These are phyloP conservation scores for Pinus albicaulis DNA, from an alignment of 75 land plant species.

Conservation along the genomic window DNA sequence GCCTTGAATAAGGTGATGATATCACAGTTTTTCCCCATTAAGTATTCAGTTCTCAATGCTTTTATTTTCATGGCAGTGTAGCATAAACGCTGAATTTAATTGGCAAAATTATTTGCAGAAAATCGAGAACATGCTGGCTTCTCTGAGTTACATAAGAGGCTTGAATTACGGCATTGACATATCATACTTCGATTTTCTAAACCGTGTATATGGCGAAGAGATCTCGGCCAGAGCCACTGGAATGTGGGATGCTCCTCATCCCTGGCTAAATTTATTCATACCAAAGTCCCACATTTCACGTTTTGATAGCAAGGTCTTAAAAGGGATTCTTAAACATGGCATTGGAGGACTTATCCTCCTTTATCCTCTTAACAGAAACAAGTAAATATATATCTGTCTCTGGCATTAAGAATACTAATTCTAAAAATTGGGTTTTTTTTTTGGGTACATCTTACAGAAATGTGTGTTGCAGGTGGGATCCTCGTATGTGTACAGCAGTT, in stretches of 20 bases:
- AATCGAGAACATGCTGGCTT: constrained; percentile 26
- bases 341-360: constrained; percentile 71
- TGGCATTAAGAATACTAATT: too few relatives aligned
- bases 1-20: constrained; percentile 28
- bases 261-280: constrained; percentile 73
- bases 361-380: constrained; percentile 58
- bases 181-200: constrained; percentile 56
- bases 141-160: constrained; percentile 36
- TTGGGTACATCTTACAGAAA: background rate
- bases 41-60: too few relatives aligned
- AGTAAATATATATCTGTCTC: constrained; percentile 29
- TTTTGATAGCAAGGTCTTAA: constrained; percentile 56
- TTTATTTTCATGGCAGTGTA: too few relatives aligned
- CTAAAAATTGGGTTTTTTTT: too few relatives aligned
- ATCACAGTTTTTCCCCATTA: too few relatives aligned
- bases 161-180: constrained; percentile 53
- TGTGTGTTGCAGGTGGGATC: constrained; percentile 60
- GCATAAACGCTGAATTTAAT: too few relatives aligned
- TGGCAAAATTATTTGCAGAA: constrained; percentile 18
- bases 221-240: constrained; percentile 42
- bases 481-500: constrained; percentile 38
- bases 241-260: constrained; percentile 76
- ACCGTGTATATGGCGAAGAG: constrained; percentile 64
- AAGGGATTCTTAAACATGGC: constrained; percentile 44
- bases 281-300: constrained; percentile 43